phyloP scores from a whole-genome alignment of 805 yeast species.

The Starmerella vaccinii region DNA sequence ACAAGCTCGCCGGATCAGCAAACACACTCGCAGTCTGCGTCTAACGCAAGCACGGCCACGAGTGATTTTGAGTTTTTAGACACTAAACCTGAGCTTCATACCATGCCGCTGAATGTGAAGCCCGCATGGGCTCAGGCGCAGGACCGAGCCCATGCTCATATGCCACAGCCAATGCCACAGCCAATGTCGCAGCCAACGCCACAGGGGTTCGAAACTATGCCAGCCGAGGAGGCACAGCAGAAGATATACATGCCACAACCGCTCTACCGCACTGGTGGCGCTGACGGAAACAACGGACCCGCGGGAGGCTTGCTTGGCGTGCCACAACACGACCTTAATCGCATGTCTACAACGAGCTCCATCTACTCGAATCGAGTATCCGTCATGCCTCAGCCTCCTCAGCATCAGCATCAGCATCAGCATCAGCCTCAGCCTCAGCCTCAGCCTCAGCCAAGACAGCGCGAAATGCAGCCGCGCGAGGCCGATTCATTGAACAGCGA shows the following conservation, averaged over 20 bases:
- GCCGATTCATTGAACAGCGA: not conserved
- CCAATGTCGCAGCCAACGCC: too few relatives aligned
- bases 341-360: constrained; percentile 13
- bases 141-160: not conserved
- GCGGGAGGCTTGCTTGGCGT: constrained; percentile 1
- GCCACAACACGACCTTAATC: not conserved
- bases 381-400: not conserved
- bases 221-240: too few relatives aligned
- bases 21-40: constrained; percentile 1
- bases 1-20: constrained; percentile 1
- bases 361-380: constrained; percentile 12
- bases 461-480: not conserved
- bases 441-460: too few relatives aligned
- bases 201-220: too few relatives aligned
- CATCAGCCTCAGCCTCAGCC: too few relatives aligned
- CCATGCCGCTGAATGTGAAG: constrained; percentile 2
- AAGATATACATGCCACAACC: too few relatives aligned
- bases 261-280: too few relatives aligned
- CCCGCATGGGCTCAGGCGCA: constrained; percentile 7
- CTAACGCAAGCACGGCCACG: constrained; percentile 7
- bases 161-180: not conserved
- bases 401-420: too few relatives aligned
- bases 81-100: not conserved
- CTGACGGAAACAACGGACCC: not conserved
- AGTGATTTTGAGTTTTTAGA: constrained; percentile 6